A percentile compares a stretch with the other conserved stretches of the same genome.
Evolutionary conservation across 352 stramenopile genomes (phyloP).

Genomic region (Globisporangium ultimum): DNA sequence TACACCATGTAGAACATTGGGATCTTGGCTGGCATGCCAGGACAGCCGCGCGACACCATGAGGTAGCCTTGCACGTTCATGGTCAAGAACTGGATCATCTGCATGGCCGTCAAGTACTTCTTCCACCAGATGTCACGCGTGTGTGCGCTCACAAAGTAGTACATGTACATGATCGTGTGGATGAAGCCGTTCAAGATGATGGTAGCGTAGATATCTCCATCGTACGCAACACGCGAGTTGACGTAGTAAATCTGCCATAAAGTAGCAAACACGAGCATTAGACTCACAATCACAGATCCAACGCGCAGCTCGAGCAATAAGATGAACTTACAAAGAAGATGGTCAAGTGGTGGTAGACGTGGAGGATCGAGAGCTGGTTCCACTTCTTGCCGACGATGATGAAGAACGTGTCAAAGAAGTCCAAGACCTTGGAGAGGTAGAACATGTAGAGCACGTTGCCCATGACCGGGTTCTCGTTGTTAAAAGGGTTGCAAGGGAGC

Average conservation of each 20-base stretch:
- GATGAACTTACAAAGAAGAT: slow-evolving; percentile 86
- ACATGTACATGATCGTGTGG: slow-evolving; percentile 99
- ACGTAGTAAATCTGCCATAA: slow-evolving; percentile 92
- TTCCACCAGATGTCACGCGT: slow-evolving; percentile 98
- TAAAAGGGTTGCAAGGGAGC: slow-evolving; percentile 92
- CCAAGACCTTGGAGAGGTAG: slow-evolving; percentile 96
- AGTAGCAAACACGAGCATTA: background rate
- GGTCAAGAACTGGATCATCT: slow-evolving; percentile 93
- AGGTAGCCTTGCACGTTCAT: slow-evolving; percentile 81
- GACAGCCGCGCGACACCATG: slow-evolving; percentile 84
- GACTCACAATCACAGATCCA: background rate
- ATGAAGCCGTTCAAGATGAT: slow-evolving; percentile 97
- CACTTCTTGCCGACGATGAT: slow-evolving; percentile 98
- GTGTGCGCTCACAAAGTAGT: slow-evolving; percentile 98
- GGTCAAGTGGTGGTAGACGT: slow-evolving; percentile 97
- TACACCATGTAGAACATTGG: slow-evolving; percentile 93
- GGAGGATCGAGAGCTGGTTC: slow-evolving; percentile 96
- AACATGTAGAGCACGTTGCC: slow-evolving; percentile 97
- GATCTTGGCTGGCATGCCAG: slow-evolving; percentile 78
- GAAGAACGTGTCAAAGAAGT: slow-evolving; percentile 95
- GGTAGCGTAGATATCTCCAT: slow-evolving; percentile 96
- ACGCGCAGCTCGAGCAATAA: background rate
- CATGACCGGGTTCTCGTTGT: slow-evolving; percentile 88
- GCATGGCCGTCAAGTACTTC: slow-evolving; percentile 93
- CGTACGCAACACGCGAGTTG: slow-evolving; percentile 93